Evolutionary conservation across 2,329 filamentous ascomycete genomes (phyloP), one percentile per base, ranked within the genome.

Genomic region (Davidsoniella virescens): DNA sequence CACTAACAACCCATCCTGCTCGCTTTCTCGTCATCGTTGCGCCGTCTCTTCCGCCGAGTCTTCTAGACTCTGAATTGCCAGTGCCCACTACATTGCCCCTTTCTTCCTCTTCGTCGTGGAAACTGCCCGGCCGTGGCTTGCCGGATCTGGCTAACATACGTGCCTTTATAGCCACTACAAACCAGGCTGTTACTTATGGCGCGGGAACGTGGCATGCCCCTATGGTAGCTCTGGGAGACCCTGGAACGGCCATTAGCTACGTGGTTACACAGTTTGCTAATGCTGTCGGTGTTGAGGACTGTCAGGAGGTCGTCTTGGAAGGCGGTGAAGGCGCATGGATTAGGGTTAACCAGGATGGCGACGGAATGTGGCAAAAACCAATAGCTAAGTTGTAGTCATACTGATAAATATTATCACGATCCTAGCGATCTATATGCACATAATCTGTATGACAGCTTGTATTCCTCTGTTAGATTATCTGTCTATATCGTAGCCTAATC

Each of bases 181-280:
- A 74, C 20, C 87, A 94, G 67, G 88, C 87, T 9, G 86, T 98
- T 12, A 95, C 87, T 2, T 98, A 96, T 63, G 87, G 76, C 1
- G 80, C 84, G 1, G 92, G 87, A 4, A 95, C 87, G 49, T 98
- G 90, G 77, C 92, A 98, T 69, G 87, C 90, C 54, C 92, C 92
- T 0, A 96, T 98, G 90, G 84, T 87, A 12, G 87, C 86, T 14
- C 65, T 96, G 45, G 88, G 88, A 0, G 55, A 61, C 2, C 51
- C 59, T 2, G 70, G 66, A 2, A 66, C 68, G 23, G 71, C 79
- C 17, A 70, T 95, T 44, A 86, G 92, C 61, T 96, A 95, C 63
- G 76, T 94, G 4, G 90, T 96, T 2, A 76, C 84, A 56, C 90
- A 96, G 67, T 92, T 84, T 67, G 80, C 80, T 33, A 96, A 93